phyloP scores from a whole-genome alignment of 164 flowering plant species.

The Magnolia kwangsiensis region DNA sequence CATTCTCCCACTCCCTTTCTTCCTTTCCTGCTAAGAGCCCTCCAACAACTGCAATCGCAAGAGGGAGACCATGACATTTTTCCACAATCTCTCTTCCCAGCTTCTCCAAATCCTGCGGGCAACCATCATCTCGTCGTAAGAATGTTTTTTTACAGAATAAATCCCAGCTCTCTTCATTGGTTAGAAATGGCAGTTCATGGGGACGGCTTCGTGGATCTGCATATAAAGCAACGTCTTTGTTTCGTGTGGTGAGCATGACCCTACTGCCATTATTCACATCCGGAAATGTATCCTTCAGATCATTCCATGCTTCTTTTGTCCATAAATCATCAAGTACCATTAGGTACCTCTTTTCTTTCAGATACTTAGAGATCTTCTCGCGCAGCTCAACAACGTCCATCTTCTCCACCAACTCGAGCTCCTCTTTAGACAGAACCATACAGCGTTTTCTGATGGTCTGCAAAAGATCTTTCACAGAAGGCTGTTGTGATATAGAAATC shows the following conservation, averaged over 20 bases:
- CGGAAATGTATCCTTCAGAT: neutral
- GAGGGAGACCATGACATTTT: neutral
- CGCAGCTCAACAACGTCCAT: too few relatives aligned
- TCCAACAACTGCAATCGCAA: neutral
- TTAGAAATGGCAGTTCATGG: neutral
- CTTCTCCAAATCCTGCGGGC: neutral
- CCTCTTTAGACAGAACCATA: too few relatives aligned
- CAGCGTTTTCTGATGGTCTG: too few relatives aligned
- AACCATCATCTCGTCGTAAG: neutral
- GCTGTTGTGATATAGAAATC: too few relatives aligned
- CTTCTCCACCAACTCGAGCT: too few relatives aligned
- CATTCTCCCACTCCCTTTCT: neutral
- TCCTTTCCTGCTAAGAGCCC: neutral
- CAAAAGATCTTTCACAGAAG: too few relatives aligned
- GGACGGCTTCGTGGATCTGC: neutral
- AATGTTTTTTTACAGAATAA: neutral
- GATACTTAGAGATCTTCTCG: neutral
- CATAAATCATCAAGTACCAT: conserved; percentile 2
- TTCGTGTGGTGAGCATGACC: neutral
- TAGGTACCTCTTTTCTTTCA: neutral
- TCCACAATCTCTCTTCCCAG: neutral
- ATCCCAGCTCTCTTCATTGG: neutral
- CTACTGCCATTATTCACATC: conserved; percentile 1
- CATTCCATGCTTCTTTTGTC: neutral
- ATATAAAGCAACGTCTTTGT: neutral